phyloP scores from a whole-genome alignment of 768 basidiomycete genomes.

The Macrolepiota dolichaula region DNA sequence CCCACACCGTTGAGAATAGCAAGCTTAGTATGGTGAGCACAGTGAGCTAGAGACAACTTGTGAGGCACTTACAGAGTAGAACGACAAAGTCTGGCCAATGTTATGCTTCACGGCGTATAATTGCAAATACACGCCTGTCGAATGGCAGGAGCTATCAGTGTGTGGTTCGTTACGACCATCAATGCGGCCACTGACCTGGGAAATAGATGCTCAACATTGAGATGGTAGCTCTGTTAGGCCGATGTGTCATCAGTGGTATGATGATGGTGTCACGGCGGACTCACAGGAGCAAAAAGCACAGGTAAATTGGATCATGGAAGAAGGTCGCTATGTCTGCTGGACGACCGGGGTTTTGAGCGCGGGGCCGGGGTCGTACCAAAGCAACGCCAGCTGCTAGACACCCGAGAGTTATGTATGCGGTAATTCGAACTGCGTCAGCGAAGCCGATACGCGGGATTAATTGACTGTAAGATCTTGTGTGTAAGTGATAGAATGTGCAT shows the following conservation, averaged over 20 bases:
- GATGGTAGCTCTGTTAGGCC: slow-evolving; percentile 8
- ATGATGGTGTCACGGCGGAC: background rate
- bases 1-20: slow-evolving; percentile 33
- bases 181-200: background rate
- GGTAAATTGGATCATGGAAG: slow-evolving; percentile 10
- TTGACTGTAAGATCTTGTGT: slow-evolving; percentile 3
- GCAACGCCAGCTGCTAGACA: slow-evolving; percentile 9
- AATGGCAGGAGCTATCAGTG: background rate
- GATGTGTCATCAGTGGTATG: background rate
- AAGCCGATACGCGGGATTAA: slow-evolving; percentile 13
- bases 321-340: slow-evolving; percentile 9
- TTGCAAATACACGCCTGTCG: background rate
- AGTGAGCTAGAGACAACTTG: slow-evolving; percentile 10
- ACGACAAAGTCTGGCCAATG: slow-evolving; percentile 41
- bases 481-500: background rate
- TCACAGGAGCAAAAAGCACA: slow-evolving; percentile 8
- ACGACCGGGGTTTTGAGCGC: background rate
- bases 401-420: slow-evolving; percentile 15
- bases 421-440: slow-evolving; percentile 9
- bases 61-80: slow-evolving; percentile 38
- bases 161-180: background rate
- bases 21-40: slow-evolving; percentile 22
- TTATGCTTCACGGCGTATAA: slow-evolving; percentile 23
- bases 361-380: slow-evolving; percentile 10
- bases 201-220: slow-evolving; percentile 6